Evolutionary conservation across 2,329 filamentous ascomycete genomes (phyloP).

Genomic region (Calonectria henricotiae): DNA sequence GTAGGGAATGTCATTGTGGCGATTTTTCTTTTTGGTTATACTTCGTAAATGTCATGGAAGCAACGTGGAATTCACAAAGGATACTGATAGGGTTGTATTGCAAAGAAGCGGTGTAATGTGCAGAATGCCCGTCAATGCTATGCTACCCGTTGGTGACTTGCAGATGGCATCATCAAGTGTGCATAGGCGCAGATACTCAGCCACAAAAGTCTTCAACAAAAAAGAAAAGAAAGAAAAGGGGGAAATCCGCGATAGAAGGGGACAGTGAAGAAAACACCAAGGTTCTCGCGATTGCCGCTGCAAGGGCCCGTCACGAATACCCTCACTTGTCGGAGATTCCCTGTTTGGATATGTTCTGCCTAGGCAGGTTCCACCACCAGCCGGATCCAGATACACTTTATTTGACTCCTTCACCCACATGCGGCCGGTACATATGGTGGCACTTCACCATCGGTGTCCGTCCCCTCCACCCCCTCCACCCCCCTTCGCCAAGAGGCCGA

Average conservation of each 20-base stretch:
- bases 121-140: constrained; percentile 14
- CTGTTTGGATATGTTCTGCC: constrained; percentile 25
- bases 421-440: constrained; percentile 1
- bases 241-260: not conserved
- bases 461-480: not conserved
- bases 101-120: constrained; percentile 25
- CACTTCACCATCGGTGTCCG: no score
- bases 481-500: constrained; percentile 3
- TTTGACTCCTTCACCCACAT: not conserved
- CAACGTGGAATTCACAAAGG: not conserved
- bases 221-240: not conserved
- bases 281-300: not conserved
- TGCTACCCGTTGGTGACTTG: constrained; percentile 14
- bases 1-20: not conserved
- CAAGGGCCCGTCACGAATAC: constrained; percentile 15
- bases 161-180: constrained; percentile 24
- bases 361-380: constrained; percentile 5
- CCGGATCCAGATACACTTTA: constrained; percentile 1
- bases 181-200: constrained; percentile 16
- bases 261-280: not conserved
- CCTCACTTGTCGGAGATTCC: constrained; percentile 28
- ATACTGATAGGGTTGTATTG: constrained; percentile 3
- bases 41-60: constrained; percentile 7
- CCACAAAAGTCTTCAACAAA: constrained; percentile 3
- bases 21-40: not conserved